Base-by-base conservation (phyloP, 805 yeast genomes). In the Myxozyma geophila region DNA sequence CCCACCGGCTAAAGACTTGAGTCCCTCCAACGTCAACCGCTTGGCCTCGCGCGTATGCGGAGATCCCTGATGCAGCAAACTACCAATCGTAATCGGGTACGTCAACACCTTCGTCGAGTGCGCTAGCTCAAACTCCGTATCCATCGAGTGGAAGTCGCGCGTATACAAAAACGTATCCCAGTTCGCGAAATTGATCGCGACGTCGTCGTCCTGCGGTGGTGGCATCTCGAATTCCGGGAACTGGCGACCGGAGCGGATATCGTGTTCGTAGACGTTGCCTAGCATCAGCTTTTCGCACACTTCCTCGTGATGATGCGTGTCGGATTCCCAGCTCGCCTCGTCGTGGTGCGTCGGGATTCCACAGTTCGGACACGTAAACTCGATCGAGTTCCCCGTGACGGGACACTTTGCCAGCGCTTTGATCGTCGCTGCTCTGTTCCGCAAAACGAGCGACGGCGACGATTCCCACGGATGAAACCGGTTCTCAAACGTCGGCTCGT, bases 161-260 rank as follows among this genome's bases (percentile, higher is more conserved):
- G 98, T 93, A 76, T 93, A 95, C 74, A 95, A 88, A 72, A 85
- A 93, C 9, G 95, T 81, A 76, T 95, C 98, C 99, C 99, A 95
- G 75, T 84, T 87, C 54, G 86, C 80, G 74, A 91, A 84, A 74
- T 91, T 92, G 64, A 92, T 85, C 43, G 74, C 71, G 66, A 87
- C 86, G 73, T 92, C 98, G 56, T 80, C 81, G 58, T 87, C 89
- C 76, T 89, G 96, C 15, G 80, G 82, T 3, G 84, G 86, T 7
- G 99, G 98, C 78, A 95, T 92, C 71, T 91, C 95, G 73, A 95
- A 92, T 78, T 95, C 98, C 23, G 97, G 97, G 77, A 95, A 93
- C 56, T 87, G 88, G 74, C 99, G 84, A 2, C 98, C 98, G 47
- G 95, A 87, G 75, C 98, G 85, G 69, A 95, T 80, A 77, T 95